A percentile compares a stretch with the other conserved stretches of the same genome.
Conservation (phyloP, 345 rosid genomes). For the Arabidopsis arenosa region DNA sequence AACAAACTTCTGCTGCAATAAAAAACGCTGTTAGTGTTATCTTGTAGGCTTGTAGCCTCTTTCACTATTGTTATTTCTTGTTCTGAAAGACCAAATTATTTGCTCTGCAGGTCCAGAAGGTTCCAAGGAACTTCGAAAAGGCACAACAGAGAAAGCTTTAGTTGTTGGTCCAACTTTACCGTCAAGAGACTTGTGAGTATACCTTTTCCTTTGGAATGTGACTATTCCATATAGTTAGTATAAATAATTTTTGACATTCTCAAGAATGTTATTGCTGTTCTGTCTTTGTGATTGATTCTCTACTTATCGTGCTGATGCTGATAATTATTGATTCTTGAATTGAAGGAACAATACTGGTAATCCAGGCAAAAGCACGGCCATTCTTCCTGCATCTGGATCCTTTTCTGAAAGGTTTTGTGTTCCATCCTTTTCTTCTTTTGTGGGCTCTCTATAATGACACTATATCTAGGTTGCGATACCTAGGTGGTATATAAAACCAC, state of each 20-base stretch:
- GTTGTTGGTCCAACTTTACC: conserved; percentile 76
- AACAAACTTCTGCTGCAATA: not conserved
- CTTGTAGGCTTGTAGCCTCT: not conserved
- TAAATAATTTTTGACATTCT: not conserved
- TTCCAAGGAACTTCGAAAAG: conserved; percentile 50
- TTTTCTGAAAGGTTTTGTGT: conserved; percentile 64
- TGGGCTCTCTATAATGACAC: conserved; percentile 18
- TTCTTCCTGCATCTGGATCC: conserved; percentile 61
- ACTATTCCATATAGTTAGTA: not conserved
- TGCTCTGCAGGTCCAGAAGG: conserved; percentile 61
- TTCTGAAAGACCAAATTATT: conserved; percentile 6
- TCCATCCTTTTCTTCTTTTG: conserved; percentile 5
- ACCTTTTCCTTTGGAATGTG: conserved; percentile 15
- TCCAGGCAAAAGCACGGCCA: conserved; percentile 59
- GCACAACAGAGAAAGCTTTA: conserved; percentile 64
- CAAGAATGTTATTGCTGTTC: not conserved
- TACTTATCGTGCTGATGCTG: conserved; percentile 20
- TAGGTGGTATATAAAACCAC: not conserved
- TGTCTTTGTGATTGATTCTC: conserved; percentile 2
- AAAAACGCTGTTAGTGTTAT: not conserved
- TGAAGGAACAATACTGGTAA: conserved; percentile 60
- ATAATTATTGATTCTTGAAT: not conserved
- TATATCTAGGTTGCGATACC: not conserved
- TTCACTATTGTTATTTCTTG: not conserved
- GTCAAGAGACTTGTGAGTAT: conserved; percentile 58